A percentile compares a stretch with the other conserved stretches of the same genome.
These are phyloP conservation scores for Dothiorella sarmentorum DNA, from an alignment of 2,329 filamentous ascomycete species.

Conservation along the genomic window DNA sequence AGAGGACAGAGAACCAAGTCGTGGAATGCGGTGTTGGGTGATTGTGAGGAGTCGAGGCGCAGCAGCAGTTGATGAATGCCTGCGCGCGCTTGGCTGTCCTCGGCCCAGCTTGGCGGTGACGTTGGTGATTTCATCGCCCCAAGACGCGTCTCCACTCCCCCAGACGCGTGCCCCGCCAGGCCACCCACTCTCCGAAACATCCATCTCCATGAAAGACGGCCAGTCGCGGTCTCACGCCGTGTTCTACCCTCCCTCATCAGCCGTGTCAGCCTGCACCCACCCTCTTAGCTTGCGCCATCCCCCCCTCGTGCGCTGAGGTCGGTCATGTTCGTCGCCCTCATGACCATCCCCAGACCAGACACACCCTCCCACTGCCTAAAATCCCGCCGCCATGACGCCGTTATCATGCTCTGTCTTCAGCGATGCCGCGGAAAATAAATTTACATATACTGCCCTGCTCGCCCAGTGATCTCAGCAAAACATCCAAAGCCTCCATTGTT, in stretches of 20 bases:
- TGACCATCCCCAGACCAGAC: background rate
- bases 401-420: background rate
- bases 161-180: background rate
- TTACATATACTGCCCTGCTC: background rate
- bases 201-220: no score
- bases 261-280: background rate
- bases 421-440: background rate
- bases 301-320: background rate
- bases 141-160: background rate
- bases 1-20: background rate
- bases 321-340: slow-evolving; percentile 5
- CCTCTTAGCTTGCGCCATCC: background rate
- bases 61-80: background rate
- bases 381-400: background rate
- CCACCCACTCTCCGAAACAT: no score
- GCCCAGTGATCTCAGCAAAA: background rate
- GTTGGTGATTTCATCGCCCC: no score
- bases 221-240: slow-evolving; percentile 7
- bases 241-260: background rate
- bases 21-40: background rate
- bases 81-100: slow-evolving; percentile 8
- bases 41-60: background rate
- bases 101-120: slow-evolving; percentile 18
- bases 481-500: background rate
- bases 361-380: background rate